phyloP scores from a whole-genome alignment of 2,329 filamentous ascomycete genomes.

The Colletotrichum neosansevieriae region DNA sequence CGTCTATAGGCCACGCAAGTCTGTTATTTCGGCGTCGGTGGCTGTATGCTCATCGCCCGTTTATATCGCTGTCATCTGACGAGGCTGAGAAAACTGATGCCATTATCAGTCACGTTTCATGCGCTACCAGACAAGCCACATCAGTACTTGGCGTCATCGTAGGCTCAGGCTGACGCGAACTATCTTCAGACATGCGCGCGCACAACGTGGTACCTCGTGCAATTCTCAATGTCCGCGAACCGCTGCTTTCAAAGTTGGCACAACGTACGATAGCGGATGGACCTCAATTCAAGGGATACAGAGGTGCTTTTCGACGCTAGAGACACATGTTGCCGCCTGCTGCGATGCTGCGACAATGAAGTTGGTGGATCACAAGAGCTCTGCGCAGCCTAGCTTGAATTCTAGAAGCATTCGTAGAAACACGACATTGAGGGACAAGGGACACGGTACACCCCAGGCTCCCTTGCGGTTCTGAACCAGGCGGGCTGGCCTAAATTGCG shows the following conservation, averaged over 20 bases:
- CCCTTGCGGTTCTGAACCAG: background rate
- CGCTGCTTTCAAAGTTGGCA: background rate
- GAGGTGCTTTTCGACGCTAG: background rate
- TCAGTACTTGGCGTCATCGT: background rate
- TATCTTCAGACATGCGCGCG: background rate
- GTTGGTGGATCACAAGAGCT: background rate
- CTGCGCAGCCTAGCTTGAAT: slow-evolving; percentile 20
- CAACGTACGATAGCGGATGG: background rate
- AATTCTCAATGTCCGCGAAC: background rate
- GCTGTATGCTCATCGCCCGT: background rate
- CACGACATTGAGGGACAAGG: slow-evolving; percentile 1
- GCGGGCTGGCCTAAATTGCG: background rate
- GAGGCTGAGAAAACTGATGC: slow-evolving; percentile 15
- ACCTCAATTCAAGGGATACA: too few relatives aligned
- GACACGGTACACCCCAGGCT: slow-evolving; percentile 7
- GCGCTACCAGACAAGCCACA: background rate
- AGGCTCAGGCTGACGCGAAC: background rate
- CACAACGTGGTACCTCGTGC: slow-evolving; percentile 2
- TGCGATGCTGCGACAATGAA: background rate
- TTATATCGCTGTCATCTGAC: slow-evolving; percentile 2
- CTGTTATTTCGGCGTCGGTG: background rate
- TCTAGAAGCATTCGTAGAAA: slow-evolving; percentile 36
- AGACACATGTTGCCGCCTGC: background rate
- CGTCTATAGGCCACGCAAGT: background rate
- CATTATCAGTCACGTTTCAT: slow-evolving; percentile 1